Evolutionary conservation across 2,329 filamentous ascomycete genomes (phyloP), one percentile per base, ranked within the genome.

Genomic region (Didymellaceae sp.): DNA sequence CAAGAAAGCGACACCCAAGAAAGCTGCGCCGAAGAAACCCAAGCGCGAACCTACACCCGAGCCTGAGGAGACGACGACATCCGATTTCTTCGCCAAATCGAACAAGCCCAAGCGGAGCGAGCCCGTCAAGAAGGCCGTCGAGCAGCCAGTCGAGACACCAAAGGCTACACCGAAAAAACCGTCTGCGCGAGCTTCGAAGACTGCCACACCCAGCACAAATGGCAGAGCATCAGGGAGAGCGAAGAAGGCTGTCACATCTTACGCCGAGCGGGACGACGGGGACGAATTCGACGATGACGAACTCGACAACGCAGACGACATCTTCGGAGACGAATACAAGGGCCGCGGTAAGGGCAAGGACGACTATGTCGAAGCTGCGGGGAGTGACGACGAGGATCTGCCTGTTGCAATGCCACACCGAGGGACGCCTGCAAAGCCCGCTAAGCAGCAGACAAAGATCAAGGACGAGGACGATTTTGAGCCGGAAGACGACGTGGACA

Each of bases 281-380:
- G 84, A 90, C 14, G 66, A 71, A 20, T 73, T 72, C 56, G 62
- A 68, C 5, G 70, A 77, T 33, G 67, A 76, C 40, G 75, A 77
- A 38, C 67, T 74, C 34, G 86, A 83, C 34, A 80, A 75, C 3
- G 88, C 84, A n/a, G 88, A 91, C 58, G 92, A 96, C 62, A 91
- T 96, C 16, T 92, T 92, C 72, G 88, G 87, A 11, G 86, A 88
- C 4, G 86, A 90, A 57, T 82, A 81, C 25, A 88, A 86, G 67
- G 82, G 82, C 37, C 77, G 82, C 66, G 82, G 82, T 38, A 77
- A 82, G 34, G 84, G 82, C 48, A 90, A 83, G 51, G 80, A 80
- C 34, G 88, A 86, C 37, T 90, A 94, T 45, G 87, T 91, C 24
- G 86, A 90, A 38, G 54, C 42, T 6, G 54, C 45, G 67, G 62